Percentiles rank a stretch among this genome's conserved stretches.
Conservation (phyloP, 1,284 basidiomycete species). For the Boletus smithii region DNA sequence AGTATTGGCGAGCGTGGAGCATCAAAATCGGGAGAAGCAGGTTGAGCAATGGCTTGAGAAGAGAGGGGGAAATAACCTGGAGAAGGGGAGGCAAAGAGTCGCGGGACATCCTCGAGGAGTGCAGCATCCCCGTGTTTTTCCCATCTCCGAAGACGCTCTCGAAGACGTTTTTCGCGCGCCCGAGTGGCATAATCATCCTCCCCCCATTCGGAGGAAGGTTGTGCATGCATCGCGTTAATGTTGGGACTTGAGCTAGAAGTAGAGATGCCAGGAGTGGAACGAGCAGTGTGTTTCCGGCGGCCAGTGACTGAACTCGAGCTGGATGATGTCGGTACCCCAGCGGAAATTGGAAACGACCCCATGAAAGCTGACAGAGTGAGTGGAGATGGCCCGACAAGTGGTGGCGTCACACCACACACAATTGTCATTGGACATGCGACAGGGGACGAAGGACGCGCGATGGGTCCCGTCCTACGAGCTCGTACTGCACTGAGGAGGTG, state of each 20-base stretch:
- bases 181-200: conserved; percentile 63
- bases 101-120: conserved; percentile 60
- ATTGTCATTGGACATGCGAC: conserved; percentile 72
- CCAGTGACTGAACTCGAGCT: not conserved
- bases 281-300: conserved; percentile 30
- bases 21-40: conserved; percentile 26
- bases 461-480: conserved; percentile 61
- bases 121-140: conserved; percentile 52
- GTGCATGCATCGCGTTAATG: not conserved
- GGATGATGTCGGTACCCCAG: conserved; percentile 8
- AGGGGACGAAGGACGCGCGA: conserved; percentile 53
- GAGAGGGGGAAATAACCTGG: conserved; percentile 12
- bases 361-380: conserved; percentile 8
- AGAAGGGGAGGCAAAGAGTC: conserved; percentile 37
- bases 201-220: conserved; percentile 45
- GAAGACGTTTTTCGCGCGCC: conserved; percentile 64
- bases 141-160: conserved; percentile 67
- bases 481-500: conserved; percentile 73
- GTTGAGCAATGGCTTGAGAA: conserved; percentile 15
- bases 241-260: conserved; percentile 1
- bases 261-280: conserved; percentile 5
- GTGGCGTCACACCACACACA: conserved; percentile 78
- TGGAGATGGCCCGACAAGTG: conserved; percentile 40
- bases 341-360: conserved; percentile 9
- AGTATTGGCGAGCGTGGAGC: conserved; percentile 47